Evolutionary conservation across 2,329 filamentous ascomycete genomes (phyloP), one percentile per base, ranked within the genome.

Genomic region (Fusarium brevicatenulatum): DNA sequence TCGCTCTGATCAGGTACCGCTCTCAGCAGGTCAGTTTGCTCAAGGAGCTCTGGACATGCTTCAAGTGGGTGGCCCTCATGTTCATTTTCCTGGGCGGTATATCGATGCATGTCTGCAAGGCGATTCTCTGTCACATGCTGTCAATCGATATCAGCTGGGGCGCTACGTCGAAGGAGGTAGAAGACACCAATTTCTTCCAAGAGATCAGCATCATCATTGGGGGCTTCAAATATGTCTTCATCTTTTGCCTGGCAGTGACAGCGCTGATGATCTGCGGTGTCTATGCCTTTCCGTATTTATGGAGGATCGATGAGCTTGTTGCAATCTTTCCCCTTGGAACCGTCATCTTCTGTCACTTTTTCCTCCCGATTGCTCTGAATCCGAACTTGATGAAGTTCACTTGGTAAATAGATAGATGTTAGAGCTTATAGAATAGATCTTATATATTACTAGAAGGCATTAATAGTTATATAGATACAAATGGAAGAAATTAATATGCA

Each of bases 71-170:
- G 1, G 74, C 69, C 1, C 73, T 78, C 13, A 54, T 77, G 25
- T 58, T 77, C 16, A 54, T 77, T 28, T 77, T 72, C 63, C 77
- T 78, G 47, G 76, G 76, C 21, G 76, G 76, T 2, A 73, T 77
- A 43, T 75, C 70, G 21, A 71, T 76, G 52, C 70, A 77, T 59
- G 69, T 70, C 39, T 68, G 71, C 16, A 76, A 77, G 18, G 74
- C 73, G 0, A 61, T 78, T 1, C 30, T 78, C 0, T 75, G 70
- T 4, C 76, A 77, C 39, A 66, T 72, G 30, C 72, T 78, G 54
- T 66, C 58, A 12, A 28, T 78, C 3, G 72, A 75, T 12, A 77
- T 78, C 16, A 66, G 72, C 54, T 78, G 74, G 76, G 50, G 50
- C 10, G 50, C 50, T 9, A 54, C 50, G 2, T 37, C 50, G 2